A percentile compares a stretch with the other conserved stretches of the same genome.
Evolutionary conservation across 2,329 filamentous ascomycete genomes (phyloP).

Genomic region (Xylariaceae sp.): DNA sequence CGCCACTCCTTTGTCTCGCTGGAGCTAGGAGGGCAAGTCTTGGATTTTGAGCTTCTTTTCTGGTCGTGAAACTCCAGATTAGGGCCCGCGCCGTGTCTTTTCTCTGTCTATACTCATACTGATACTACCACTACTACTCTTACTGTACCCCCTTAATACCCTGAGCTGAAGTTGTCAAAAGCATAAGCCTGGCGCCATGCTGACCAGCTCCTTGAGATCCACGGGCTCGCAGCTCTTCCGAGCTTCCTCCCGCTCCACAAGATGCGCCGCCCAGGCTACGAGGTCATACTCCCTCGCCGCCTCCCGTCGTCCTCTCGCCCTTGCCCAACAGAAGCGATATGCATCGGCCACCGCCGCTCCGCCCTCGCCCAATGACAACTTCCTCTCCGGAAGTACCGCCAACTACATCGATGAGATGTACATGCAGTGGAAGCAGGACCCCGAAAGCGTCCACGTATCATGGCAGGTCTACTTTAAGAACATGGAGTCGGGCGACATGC

Average conservation of each 20-base stretch:
- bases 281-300: conserved; percentile 42
- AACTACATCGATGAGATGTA: conserved; percentile 99
- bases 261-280: conserved; percentile 30
- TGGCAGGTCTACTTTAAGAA: conserved; percentile 99
- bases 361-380: conserved; percentile 86
- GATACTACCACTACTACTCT: neutral
- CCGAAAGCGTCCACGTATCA: conserved; percentile 89
- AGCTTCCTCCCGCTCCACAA: conserved; percentile 43
- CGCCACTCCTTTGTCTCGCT: conserved; percentile 40
- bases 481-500: conserved; percentile 98
- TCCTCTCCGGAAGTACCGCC: conserved; percentile 92
- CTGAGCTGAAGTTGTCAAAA: conserved; percentile 17
- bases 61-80: too few species aligned
- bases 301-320: conserved; percentile 45
- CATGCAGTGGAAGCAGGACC: conserved; percentile 92
- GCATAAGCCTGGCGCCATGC: conserved; percentile 55
- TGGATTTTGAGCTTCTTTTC: neutral
- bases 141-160: conserved; percentile 3
- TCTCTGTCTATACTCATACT: neutral
- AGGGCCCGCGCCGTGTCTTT: neutral
- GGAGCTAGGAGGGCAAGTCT: conserved; percentile 16
- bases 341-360: conserved; percentile 51
- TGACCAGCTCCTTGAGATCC: conserved; percentile 64
- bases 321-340: conserved; percentile 48
- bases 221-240: conserved; percentile 61